Evolutionary conservation across 495 filamentous ascomycete species (phyloP).

Genomic region (Aspergillus taichungensis): DNA sequence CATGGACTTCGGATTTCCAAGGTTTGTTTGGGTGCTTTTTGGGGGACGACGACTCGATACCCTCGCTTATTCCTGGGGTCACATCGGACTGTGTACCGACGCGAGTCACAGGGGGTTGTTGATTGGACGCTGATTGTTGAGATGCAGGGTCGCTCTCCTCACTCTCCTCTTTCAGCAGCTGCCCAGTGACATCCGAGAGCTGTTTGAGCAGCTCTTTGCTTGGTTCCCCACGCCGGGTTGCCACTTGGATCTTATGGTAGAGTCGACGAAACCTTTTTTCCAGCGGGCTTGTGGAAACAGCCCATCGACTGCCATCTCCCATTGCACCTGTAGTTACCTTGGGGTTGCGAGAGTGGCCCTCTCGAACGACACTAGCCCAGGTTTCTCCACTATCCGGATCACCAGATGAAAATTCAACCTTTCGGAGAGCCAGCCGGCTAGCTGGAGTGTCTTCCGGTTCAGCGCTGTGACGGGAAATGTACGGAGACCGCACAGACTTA

Average conservation of each 20-base stretch:
- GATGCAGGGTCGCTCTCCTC: constrained; percentile 2
- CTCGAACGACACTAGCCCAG: no score
- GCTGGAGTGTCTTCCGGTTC: no score
- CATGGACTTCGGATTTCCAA: constrained; percentile 8
- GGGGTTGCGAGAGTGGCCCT: no score
- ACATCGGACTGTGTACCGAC: not conserved
- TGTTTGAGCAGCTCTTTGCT: constrained; percentile 16
- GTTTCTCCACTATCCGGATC: no score
- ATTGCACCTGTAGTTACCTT: no score
- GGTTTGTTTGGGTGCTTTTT: constrained; percentile 6
- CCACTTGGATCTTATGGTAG: constrained; percentile 19
- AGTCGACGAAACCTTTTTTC: constrained; percentile 12
- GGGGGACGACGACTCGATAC: constrained; percentile 1
- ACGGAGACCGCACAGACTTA: no score
- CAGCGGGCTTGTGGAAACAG: constrained; percentile 4
- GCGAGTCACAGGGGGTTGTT: not conserved
- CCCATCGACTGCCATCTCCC: not conserved
- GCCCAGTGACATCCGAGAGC: constrained; percentile 13
- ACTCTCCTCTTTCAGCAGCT: constrained; percentile 3
- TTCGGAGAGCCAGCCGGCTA: no score
- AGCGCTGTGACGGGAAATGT: no score
- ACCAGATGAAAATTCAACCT: no score
- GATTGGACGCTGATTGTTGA: not conserved
- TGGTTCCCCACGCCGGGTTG: constrained; percentile 12
- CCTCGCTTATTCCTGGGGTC: not conserved